phyloP scores from a whole-genome alignment of 495 filamentous ascomycete genomes.

The Trichoderma parareesei region DNA sequence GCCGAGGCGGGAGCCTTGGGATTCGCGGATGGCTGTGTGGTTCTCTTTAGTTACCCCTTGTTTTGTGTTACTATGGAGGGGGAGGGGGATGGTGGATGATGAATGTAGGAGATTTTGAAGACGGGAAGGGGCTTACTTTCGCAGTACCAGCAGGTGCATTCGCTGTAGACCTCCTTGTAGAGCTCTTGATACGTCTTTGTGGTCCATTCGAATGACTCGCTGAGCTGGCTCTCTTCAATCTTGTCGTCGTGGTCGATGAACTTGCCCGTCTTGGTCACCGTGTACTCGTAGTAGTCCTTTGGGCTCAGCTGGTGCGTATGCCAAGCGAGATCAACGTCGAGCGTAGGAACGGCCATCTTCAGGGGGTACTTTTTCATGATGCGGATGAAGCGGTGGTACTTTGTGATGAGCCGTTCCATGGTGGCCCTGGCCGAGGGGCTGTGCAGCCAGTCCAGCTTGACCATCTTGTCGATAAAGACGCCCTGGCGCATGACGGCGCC shows the following conservation, averaged over 20 bases:
- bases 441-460: conserved; percentile 68
- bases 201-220: conserved; percentile 65
- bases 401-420: conserved; percentile 56
- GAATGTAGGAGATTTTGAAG: no score
- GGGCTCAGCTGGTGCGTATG: conserved; percentile 64
- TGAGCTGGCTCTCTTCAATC: conserved; percentile 56
- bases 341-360: conserved; percentile 63
- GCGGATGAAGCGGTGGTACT: conserved; percentile 61
- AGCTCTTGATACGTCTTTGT: conserved; percentile 56
- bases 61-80: conserved; percentile 4
- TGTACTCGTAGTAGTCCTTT: conserved; percentile 51
- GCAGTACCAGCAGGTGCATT: conserved; percentile 90
- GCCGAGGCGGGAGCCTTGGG: conserved; percentile 43
- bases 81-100: not conserved
- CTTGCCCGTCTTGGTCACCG: conserved; percentile 26
- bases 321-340: conserved; percentile 87
- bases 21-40: conserved; percentile 49
- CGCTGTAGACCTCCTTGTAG: conserved; percentile 60
- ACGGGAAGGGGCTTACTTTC: conserved; percentile 37
- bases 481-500: conserved; percentile 76
- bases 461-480: conserved; percentile 77
- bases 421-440: conserved; percentile 55
- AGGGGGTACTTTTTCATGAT: conserved; percentile 51
- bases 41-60: not conserved
- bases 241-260: conserved; percentile 87